Evolutionary conservation across 2,329 filamentous ascomycete species (phyloP).

Genomic region (Colletotrichum lupini): DNA sequence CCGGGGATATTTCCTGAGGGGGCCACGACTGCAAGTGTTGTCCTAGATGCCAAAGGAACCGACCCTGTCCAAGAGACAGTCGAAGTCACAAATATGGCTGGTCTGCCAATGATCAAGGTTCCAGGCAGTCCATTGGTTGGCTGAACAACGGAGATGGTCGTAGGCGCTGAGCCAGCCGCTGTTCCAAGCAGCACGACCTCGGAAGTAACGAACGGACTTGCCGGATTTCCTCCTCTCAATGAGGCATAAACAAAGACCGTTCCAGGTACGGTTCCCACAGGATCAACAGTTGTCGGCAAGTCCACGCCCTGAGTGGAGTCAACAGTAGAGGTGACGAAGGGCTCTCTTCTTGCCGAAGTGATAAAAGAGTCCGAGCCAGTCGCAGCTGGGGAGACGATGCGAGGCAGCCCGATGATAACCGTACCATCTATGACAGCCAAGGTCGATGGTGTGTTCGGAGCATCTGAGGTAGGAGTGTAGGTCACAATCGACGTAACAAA

Average conservation of each 20-base stretch:
- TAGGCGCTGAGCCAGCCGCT: neutral
- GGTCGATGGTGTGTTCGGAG: conserved; percentile 18
- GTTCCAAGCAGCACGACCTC: conserved; percentile 8
- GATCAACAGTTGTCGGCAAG: neutral
- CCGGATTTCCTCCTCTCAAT: neutral
- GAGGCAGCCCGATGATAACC: conserved; percentile 16
- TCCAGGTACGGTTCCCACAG: neutral
- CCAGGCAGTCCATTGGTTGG: conserved; percentile 23
- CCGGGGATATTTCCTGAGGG: conserved; percentile 21
- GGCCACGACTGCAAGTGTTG: conserved; percentile 7
- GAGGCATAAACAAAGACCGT: conserved; percentile 11
- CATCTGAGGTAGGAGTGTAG: neutral
- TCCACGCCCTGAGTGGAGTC: neutral
- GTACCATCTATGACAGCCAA: conserved; percentile 25
- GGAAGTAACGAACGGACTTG: neutral
- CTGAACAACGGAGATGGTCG: conserved; percentile 1
- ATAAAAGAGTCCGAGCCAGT: conserved; percentile 1
- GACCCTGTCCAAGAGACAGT: conserved; percentile 20
- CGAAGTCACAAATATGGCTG: conserved; percentile 27
- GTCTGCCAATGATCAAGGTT: conserved; percentile 21
- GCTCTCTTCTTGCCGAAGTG: neutral
- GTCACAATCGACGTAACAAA: conserved; percentile 18
- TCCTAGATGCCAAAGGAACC: neutral
- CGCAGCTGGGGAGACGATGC: neutral
- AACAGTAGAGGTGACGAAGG: neutral